phyloP scores from a whole-genome alignment of 2,329 filamentous ascomycete genomes.

The Sclerotinia borealis region DNA sequence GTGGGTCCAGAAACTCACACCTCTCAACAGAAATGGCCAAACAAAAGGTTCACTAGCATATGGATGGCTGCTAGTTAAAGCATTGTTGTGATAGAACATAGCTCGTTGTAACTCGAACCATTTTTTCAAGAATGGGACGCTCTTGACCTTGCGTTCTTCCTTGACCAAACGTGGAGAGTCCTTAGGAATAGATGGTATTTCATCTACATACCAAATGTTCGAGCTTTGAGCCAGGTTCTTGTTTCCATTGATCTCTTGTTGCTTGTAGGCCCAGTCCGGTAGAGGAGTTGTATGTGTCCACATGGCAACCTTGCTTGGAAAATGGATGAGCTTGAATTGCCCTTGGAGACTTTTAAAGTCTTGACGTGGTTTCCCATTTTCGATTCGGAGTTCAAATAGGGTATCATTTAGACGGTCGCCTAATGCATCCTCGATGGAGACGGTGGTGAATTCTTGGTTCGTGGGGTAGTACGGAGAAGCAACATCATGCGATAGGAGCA shows the following conservation, averaged over 20 bases:
- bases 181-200: slow-evolving; percentile 70
- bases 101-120: slow-evolving; percentile 94
- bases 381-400: slow-evolving; percentile 85
- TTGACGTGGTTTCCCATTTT: slow-evolving; percentile 72
- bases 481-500: slow-evolving; percentile 91
- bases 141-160: slow-evolving; percentile 72
- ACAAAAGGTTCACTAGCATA: slow-evolving; percentile 93
- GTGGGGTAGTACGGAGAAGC: slow-evolving; percentile 94
- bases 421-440: slow-evolving; percentile 63
- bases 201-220: slow-evolving; percentile 92
- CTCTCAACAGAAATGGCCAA: slow-evolving; percentile 95
- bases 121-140: slow-evolving; percentile 82
- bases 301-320: slow-evolving; percentile 95
- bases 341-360: slow-evolving; percentile 87
- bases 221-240: slow-evolving; percentile 86
- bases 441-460: slow-evolving; percentile 96
- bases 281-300: slow-evolving; percentile 94
- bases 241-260: slow-evolving; percentile 99
- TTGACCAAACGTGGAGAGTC: slow-evolving; percentile 68
- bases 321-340: slow-evolving; percentile 93
- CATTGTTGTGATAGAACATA: slow-evolving; percentile 99
- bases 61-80: slow-evolving; percentile 91
- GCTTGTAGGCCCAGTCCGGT: slow-evolving; percentile 96
- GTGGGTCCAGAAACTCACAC: slow-evolving; percentile 99
- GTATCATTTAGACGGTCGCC: slow-evolving; percentile 79